These are phyloP conservation scores for Senna tora DNA, from an alignment of 306 rosid genomes.

Conservation along the genomic window DNA sequence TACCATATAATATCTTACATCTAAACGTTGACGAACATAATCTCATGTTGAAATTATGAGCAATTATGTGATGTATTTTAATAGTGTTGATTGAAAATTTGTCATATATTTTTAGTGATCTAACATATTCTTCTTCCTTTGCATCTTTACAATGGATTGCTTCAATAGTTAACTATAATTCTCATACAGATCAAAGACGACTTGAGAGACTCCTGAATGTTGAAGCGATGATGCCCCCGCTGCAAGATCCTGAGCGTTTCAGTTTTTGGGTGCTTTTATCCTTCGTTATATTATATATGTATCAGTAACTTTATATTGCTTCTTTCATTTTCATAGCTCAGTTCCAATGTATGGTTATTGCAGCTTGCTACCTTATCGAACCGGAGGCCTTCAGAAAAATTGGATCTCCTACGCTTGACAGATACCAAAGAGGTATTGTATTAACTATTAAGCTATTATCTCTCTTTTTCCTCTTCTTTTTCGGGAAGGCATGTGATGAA, in stretches of 20 bases:
- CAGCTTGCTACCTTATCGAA: constrained; percentile 84
- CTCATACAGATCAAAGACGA: constrained; percentile 68
- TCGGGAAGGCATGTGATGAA: neutral
- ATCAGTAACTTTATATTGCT: constrained; percentile 5
- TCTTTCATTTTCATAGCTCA: constrained; percentile 9
- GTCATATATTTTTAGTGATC: constrained; percentile 14
- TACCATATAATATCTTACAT: no score
- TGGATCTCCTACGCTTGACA: constrained; percentile 76
- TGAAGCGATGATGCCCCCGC: constrained; percentile 87
- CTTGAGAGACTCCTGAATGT: constrained; percentile 68
- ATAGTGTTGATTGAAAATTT: neutral
- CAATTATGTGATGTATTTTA: no score
- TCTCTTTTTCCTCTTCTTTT: neutral
- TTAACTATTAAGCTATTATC: constrained; percentile 5
- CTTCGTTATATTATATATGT: neutral
- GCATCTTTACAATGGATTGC: constrained; percentile 17
- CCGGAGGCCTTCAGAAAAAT: constrained; percentile 77
- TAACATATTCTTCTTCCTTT: constrained; percentile 24
- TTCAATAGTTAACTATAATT: constrained; percentile 29
- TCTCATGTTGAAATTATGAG: no score
- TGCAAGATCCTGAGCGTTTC: constrained; percentile 80
- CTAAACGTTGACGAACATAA: no score
- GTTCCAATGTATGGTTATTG: constrained; percentile 36
- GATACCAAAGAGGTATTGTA: constrained; percentile 96
- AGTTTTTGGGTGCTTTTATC: constrained; percentile 78